These are phyloP conservation scores for Carex parvula DNA, from an alignment of 176 grass and related monocot species.

Conservation along the genomic window DNA sequence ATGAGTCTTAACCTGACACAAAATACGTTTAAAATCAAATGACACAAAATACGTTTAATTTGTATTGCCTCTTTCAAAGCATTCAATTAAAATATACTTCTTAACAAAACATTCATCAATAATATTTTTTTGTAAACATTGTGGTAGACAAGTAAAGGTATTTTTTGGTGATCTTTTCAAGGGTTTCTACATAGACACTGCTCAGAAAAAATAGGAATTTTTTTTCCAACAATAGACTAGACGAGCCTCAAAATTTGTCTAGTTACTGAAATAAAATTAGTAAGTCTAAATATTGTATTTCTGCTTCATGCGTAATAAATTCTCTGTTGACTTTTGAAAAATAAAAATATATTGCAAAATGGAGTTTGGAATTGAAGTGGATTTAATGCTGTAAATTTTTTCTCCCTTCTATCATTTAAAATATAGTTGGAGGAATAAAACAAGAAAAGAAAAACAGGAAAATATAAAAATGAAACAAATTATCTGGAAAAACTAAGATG, in stretches of 20 bases:
- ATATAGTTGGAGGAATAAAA: not conserved
- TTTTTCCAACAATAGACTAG: too few species aligned
- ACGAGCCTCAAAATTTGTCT: too few species aligned
- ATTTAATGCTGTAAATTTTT: not conserved
- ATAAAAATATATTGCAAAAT: not conserved
- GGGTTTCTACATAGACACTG: too few species aligned
- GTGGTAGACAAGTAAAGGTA: too few species aligned
- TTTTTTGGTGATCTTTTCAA: too few species aligned
- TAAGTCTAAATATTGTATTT: not conserved
- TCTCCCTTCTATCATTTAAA: not conserved
- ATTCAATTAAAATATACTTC: not conserved
- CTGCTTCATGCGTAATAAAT: too few species aligned
- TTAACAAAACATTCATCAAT: not conserved
- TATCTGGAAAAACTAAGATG: not conserved
- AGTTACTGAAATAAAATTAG: too few species aligned
- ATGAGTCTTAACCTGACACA: not conserved
- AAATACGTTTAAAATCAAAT: not conserved
- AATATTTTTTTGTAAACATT: too few species aligned
- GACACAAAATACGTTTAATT: not conserved
- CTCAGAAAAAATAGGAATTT: too few species aligned
- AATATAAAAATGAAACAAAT: not conserved
- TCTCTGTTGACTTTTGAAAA: too few species aligned
- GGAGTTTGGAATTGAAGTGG: not conserved
- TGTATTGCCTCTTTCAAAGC: not conserved
- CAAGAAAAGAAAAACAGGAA: not conserved